Evolutionary conservation across 768 basidiomycete genomes (phyloP).

Genomic region (Phylloporus sp.): DNA sequence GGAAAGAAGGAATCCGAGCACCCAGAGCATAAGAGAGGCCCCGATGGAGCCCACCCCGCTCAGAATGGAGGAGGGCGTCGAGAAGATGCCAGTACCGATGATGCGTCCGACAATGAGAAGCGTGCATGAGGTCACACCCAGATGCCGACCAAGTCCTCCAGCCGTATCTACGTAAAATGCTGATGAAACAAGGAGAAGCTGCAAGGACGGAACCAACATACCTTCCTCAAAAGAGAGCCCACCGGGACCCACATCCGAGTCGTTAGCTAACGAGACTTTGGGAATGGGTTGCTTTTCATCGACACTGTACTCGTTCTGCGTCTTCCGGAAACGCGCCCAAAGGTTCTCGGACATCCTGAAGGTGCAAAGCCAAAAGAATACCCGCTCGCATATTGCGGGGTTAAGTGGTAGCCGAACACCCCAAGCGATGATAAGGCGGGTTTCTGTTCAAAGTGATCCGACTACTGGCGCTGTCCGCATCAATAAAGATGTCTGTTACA

Average conservation of each 20-base stretch:
- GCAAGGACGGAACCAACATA: conserved; percentile 4
- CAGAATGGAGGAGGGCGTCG: conserved; percentile 58
- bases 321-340: conserved; percentile 5
- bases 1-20: conserved; percentile 55
- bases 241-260: conserved; percentile 32
- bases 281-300: neutral
- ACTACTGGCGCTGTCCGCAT: neutral
- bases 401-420: conserved; percentile 2
- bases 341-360: conserved; percentile 7
- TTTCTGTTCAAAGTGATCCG: too few relatives aligned
- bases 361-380: too few relatives aligned
- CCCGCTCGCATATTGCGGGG: neutral
- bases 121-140: conserved; percentile 55
- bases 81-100: conserved; percentile 65
- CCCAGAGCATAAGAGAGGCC: conserved; percentile 61
- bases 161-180: conserved; percentile 36
- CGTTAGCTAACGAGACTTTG: conserved; percentile 7
- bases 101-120: conserved; percentile 55
- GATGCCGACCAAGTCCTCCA: conserved; percentile 56
- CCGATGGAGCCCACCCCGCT: conserved; percentile 54
- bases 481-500: too few relatives aligned
- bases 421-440: neutral
- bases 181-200: neutral
- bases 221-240: conserved; percentile 51
- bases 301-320: neutral